Base-by-base conservation (phyloP, 73 alveolate genomes). In the Paramecium pentaurelia region DNA sequence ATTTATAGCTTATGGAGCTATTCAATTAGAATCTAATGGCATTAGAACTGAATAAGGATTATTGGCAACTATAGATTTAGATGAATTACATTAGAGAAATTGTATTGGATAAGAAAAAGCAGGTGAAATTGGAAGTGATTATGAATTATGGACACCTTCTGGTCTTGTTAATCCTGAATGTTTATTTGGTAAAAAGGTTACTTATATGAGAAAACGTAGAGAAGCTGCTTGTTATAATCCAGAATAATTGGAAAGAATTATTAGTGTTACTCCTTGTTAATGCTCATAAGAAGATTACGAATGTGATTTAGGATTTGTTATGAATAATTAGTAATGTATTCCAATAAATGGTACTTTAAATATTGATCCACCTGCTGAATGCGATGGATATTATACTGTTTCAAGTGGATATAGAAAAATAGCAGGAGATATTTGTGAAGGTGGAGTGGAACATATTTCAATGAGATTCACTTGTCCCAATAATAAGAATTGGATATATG, bases 221-320 rank as follows among this genome's bases (percentile, higher is more conserved):
- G 96, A 95, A 44, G 83, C 94, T 8, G 96, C 96, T 54, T 97
- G 99, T 86, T 94, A 90, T 88, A 97, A 97, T 87, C 95, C 97
- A 2, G 97, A 96, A 77, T 96, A 95, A 54, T 86, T 93, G 2
- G 99, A 97, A 77, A 86, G 96, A 86, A 83, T 71, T 25, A 85
- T 88, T 7, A 47, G 93, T 58, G 91, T 86, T 51, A 83, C 75
- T 18, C 96, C 95, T 77, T 98, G 99, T 88, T 96, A 90, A 45
- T 98, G 99, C 93, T 96, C 99, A 25, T 98, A 96, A 59, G 95
- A 84, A 92, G 99, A 98, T 94, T 98, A 87, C 93, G 99, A 97
- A 93, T 98, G 99, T 93, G 99, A 98, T 87, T 37, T 93, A 20
- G 99, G 99, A 47, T 98, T 84, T 95, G 71, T 77, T 20, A 92